Base-by-base conservation (phyloP, 2,329 filamentous ascomycete genomes). In the Nigrospora oryzae region DNA sequence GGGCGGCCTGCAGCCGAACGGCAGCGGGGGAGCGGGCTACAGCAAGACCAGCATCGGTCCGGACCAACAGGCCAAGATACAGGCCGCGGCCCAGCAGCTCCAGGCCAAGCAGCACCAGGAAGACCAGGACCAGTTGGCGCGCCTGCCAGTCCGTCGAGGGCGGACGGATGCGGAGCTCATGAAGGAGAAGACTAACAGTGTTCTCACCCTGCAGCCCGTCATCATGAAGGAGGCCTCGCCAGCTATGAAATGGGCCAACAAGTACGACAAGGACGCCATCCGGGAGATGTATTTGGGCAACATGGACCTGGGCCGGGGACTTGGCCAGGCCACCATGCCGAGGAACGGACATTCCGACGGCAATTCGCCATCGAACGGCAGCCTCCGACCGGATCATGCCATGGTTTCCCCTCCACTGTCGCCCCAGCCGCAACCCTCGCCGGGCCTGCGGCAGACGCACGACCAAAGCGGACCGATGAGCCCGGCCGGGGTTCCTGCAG, bases 191-290 rank as follows among this genome's bases (percentile, higher is more conserved):
- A 96, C 89, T 3, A 90, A 83, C 63, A 98, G 93, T 53, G 79
- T 95, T 45, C 76, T 96, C 58, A 95, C 89, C 3, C 70, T 97
- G 39, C 90, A 95, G 60, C 86, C 89, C 1, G 77, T 82, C 43
- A 84, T 97, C 49, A 74, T 90, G 57, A 89, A 75, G 43, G 93
- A 95, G 62, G 91, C 90, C 15, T 93, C 86, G 10, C 86, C 89
- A 19, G 93, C 93, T 1, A 84, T 98, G 83, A 95, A 95, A 64
- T 98, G 93, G 93, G 89, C 91, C 31, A 91, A 76, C 63, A 89
- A 89, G 56, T 97, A 96, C 61, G 93, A 97, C 66, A 94, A 93
- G 66, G 83, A 93, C 56, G 74, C 84, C 8, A 84, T 95, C 50
- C 83, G 89, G 44, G 82, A 88, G 51, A 82, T 87, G n/a, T 97